phyloP scores from a whole-genome alignment of 1,139 yeast genomes.

The Geotrichum australiense region DNA sequence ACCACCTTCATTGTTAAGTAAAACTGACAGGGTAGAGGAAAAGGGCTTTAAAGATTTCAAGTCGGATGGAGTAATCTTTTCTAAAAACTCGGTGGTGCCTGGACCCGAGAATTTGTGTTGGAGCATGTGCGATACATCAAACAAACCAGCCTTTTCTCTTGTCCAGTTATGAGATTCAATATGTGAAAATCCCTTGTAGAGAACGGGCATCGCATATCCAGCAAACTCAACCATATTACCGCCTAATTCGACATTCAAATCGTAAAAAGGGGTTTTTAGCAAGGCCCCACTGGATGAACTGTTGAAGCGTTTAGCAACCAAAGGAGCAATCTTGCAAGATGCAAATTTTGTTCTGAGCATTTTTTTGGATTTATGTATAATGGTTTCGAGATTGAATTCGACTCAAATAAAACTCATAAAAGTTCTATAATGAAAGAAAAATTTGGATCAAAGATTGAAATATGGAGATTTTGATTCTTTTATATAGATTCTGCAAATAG shows the following conservation, averaged over 20 bases:
- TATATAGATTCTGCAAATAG: too few species aligned
- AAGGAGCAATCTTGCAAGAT: constrained; percentile 4
- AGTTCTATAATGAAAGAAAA: too few species aligned
- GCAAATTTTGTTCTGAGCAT: constrained; percentile 11
- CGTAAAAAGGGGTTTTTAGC: constrained; percentile 70
- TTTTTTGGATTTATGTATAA: constrained; percentile 11
- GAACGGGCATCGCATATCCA: constrained; percentile 89
- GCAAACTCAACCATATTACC: constrained; percentile 96
- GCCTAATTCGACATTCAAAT: constrained; percentile 67
- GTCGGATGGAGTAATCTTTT: constrained; percentile 82
- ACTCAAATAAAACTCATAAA: constrained; percentile 13
- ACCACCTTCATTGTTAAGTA: constrained; percentile 68
- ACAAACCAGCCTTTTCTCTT: constrained; percentile 76
- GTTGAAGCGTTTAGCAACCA: constrained; percentile 13
- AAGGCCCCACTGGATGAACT: constrained; percentile 14
- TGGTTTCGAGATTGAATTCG: constrained; percentile 13
- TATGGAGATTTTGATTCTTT: too few species aligned
- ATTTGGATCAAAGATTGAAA: too few species aligned
- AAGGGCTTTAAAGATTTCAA: constrained; percentile 48
- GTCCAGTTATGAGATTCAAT: constrained; percentile 95
- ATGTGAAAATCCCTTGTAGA: constrained; percentile 75
- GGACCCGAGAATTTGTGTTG: constrained; percentile 75
- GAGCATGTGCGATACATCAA: constrained; percentile 96
- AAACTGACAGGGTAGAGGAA: constrained; percentile 68
- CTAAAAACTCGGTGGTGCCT: constrained; percentile 60